Evolutionary conservation across 805 yeast genomes (phyloP).

Genomic region (Starmerella stellata): DNA sequence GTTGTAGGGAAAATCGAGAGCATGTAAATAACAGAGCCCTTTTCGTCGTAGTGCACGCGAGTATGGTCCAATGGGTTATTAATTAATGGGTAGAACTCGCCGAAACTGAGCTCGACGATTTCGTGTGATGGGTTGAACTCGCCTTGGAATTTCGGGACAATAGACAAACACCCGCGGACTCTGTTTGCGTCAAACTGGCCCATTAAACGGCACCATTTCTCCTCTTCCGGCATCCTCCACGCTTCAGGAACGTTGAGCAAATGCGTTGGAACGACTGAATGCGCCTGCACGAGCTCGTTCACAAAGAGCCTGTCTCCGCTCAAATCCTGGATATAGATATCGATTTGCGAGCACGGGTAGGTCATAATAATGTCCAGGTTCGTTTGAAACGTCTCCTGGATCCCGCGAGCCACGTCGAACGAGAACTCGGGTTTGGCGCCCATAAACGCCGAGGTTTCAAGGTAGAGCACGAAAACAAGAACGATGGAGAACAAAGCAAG

Average conservation of each 20-base stretch:
- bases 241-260: not conserved
- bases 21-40: conserved; percentile 40
- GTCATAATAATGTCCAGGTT: conserved; percentile 67
- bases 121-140: conserved; percentile 61
- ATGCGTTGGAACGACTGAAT: conserved; percentile 23
- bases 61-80: conserved; percentile 77
- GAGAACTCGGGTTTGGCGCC: conserved; percentile 69
- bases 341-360: conserved; percentile 64
- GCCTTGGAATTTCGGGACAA: conserved; percentile 33
- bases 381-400: conserved; percentile 42
- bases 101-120: conserved; percentile 75
- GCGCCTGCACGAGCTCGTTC: conserved; percentile 45
- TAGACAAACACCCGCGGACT: conserved; percentile 70
- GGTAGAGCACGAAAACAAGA: conserved; percentile 54
- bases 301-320: conserved; percentile 68
- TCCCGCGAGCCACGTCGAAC: conserved; percentile 49
- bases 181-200: conserved; percentile 73
- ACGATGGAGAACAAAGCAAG: not conserved
- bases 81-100: conserved; percentile 71
- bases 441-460: conserved; percentile 65
- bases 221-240: conserved; percentile 2
- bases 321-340: conserved; percentile 57
- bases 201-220: conserved; percentile 57
- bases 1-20: conserved; percentile 71
- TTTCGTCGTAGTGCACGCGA: conserved; percentile 33